These are phyloP conservation scores for Aurifilum marmelostoma DNA, from an alignment of 2,329 filamentous ascomycete genomes.

Conservation along the genomic window DNA sequence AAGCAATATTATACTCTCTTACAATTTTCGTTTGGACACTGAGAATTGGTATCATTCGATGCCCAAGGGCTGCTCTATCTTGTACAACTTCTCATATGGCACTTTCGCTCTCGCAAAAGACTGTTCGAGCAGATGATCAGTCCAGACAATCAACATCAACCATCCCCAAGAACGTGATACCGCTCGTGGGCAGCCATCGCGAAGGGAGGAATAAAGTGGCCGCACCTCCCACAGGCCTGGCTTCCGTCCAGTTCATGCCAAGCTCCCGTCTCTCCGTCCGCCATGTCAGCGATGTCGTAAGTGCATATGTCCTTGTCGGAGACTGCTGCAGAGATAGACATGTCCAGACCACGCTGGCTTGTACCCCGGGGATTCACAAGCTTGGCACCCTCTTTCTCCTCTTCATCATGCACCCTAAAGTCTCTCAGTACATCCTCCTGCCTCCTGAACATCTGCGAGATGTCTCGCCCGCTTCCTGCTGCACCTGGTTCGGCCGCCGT, in stretches of 20 bases:
- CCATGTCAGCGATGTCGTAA: background rate
- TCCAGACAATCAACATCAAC: background rate
- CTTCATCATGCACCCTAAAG: conserved; percentile 60
- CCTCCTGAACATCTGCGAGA: conserved; percentile 77
- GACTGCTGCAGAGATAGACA: background rate
- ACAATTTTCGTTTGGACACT: no score
- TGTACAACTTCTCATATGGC: no score
- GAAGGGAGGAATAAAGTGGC: conserved; percentile 24
- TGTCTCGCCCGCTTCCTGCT: conserved; percentile 70
- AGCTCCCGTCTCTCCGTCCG: conserved; percentile 20
- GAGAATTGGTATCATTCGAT: no score
- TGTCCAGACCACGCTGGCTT: background rate
- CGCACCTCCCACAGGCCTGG: conserved; percentile 20
- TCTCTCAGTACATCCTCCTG: conserved; percentile 72
- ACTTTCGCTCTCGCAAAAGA: no score
- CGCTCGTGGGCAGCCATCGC: conserved; percentile 24
- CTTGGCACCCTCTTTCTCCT: conserved; percentile 19
- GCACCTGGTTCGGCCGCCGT: conserved; percentile 51
- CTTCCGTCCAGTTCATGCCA: conserved; percentile 26
- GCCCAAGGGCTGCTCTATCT: no score
- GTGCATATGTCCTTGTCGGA: background rate
- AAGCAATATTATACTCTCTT: no score
- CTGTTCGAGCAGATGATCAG: no score
- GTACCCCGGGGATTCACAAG: conserved; percentile 31
- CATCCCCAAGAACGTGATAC: conserved; percentile 23